A percentile compares a stretch with the other conserved stretches of the same genome.
Conservation (phyloP, 129 eudicot species). For the Tagetes patula region DNA sequence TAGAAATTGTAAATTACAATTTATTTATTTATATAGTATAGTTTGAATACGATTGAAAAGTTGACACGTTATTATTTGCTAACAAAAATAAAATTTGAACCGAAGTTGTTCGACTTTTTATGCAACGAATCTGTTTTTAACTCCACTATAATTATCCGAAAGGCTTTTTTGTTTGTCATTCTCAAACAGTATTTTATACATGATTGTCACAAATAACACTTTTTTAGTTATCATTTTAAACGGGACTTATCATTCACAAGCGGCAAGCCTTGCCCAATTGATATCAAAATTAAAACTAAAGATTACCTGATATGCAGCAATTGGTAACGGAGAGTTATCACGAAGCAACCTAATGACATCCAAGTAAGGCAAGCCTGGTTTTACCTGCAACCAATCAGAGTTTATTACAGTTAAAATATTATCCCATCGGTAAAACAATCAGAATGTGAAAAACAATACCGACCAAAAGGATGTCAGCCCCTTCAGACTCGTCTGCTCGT, state of each 20-base stretch:
- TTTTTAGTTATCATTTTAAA: not conserved
- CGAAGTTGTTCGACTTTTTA: not conserved
- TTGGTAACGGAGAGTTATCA: slow-evolving; percentile 90
- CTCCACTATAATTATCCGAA: not conserved
- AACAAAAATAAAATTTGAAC: not conserved
- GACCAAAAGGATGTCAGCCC: slow-evolving; percentile 98
- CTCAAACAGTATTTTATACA: not conserved
- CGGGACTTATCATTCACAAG: not conserved
- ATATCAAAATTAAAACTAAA: not conserved
- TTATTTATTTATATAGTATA: not conserved
- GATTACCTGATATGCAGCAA: slow-evolving; percentile 96
- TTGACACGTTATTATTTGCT: not conserved
- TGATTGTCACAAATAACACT: not conserved
- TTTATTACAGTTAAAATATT: not conserved
- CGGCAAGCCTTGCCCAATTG: not conserved
- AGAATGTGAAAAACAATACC: slow-evolving; percentile 15
- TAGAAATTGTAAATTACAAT: not conserved
- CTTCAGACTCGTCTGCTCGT: slow-evolving; percentile 91
- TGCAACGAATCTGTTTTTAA: not conserved
- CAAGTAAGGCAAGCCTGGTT: slow-evolving; percentile 95
- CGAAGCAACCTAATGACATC: slow-evolving; percentile 83
- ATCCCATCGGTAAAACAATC: not conserved
- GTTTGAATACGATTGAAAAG: not conserved
- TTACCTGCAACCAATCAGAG: slow-evolving; percentile 51
- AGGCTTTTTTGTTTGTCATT: not conserved